Base-by-base conservation (phyloP, 2,329 filamentous ascomycete species). In the Alternaria novae-zelandiae region DNA sequence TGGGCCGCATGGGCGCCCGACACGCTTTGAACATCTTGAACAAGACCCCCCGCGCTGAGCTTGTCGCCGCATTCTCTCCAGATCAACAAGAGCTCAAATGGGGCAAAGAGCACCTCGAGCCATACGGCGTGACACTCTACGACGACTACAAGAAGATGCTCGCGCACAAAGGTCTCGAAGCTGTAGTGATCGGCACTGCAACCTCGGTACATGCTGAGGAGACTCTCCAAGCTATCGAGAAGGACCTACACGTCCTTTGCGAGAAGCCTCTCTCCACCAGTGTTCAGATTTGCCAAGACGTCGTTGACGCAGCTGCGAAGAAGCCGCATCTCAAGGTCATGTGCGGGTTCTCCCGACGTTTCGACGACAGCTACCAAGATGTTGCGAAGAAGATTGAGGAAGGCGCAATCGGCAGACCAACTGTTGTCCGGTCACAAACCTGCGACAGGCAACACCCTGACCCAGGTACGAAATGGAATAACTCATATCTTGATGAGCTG, bases 1-100 rank as follows among this genome's bases (percentile, higher is more conserved):
- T 86, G 53, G 84, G 85, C 30, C 83, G 85, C 67, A 86, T 86
- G 83, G 85, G 84, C 51, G 81, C 83, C 62, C 81, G 84, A n/a
- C 84, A 86, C 74, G 85, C 83, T 56, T 73, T 83, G 50, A 85
- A 84, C 67, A 82, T 85, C 61, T 75, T 85, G 53, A 74, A 83
- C 59, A 78, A 78, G 26, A 81, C 81, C 7, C 83, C 83, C 25
- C 80, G 83, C 45, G 84, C 84, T 45, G 74, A 84, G 54, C 80
- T 87, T 28, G 82, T 86, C 26, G 84, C 84, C 58, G 85, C 82
- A 41, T 85, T 82, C 71, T 82, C 82, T 5, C 83, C 83, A 8
- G 84, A 84, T 50, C 69, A 77, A 6, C 70, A 72, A 2, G 84
- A 86, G 68, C 74, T 83, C 12, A 71, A 78, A 63, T 85, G 83